Base-by-base conservation (phyloP, 345 rosid genomes). In the Odontarrhena argentea region DNA sequence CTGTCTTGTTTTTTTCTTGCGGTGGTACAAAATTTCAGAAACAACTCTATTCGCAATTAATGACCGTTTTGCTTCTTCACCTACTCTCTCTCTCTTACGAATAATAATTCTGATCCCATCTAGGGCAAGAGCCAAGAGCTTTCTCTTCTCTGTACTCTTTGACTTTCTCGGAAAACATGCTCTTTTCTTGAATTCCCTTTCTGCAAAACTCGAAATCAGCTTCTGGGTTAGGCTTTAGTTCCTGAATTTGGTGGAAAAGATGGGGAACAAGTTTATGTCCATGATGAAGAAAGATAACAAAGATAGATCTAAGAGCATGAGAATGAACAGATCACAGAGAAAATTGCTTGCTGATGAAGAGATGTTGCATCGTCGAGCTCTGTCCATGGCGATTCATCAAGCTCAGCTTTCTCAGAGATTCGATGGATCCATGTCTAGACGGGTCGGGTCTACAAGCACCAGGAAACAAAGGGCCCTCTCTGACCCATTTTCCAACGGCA, bases 371-470 rank as follows among this genome's bases (percentile, higher is more conserved):
- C 85, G 89, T 22, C 94, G 92, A 82, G 96, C 96, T 79, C 63
- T 94, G 8, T 94, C 99, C 24, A 86, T 90, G 99, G 99, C 89
- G 34, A 79, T 88, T 69, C 95, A 90, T 18, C 98, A 93, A 75
- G 87, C 86, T 62, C 91, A 83, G 49, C 74, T 85, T 75, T 94
- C 99, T 62, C 99, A 87, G 82, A 79, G 99, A 78, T 88, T 88
- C 38, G 97, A 94, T 5, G 97, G 99, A 80, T 94, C 99, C 84
- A 90, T 94, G 92, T 94, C 99, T 11, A 80, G 97, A 64, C 82
- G 97, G 65, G 81, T 84, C 66, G 88, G 96, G 71, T 85, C 92
- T 58, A 86, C 97, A 8, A 87, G 91, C 74, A 84, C 96, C 12
- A 57, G 71, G 42, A 79, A 92, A 65, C 80, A 90, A 47, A 81